phyloP scores from a whole-genome alignment of 805 yeast genomes.

The Huiozyma naganishii region DNA sequence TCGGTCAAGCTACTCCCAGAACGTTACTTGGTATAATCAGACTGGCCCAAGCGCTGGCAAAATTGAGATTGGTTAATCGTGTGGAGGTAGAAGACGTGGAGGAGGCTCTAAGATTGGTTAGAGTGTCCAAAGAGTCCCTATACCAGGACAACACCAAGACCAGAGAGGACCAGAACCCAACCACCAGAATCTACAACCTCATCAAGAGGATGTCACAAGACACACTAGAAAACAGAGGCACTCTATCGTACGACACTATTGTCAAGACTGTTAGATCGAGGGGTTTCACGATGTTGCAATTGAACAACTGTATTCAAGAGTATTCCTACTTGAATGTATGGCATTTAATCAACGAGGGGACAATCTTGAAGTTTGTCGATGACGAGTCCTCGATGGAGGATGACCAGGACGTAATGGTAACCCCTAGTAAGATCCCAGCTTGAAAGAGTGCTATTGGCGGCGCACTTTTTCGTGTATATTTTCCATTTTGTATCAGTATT shows the following conservation, averaged over 20 bases:
- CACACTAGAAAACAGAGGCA: conserved; percentile 21
- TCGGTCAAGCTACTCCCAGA: conserved; percentile 91
- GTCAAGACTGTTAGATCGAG: conserved; percentile 59
- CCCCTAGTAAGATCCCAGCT: too few species aligned
- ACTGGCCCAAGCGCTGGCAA: conserved; percentile 88
- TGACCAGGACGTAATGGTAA: neutral
- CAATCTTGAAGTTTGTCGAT: conserved; percentile 46
- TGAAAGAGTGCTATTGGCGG: too few species aligned
- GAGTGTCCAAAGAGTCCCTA: conserved; percentile 80
- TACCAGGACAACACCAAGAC: conserved; percentile 39
- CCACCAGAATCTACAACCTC: conserved; percentile 61
- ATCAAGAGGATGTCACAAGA: conserved; percentile 47
- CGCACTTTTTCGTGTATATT: too few species aligned
- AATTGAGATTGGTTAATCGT: conserved; percentile 65
- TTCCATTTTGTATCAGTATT: too few species aligned
- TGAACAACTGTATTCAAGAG: conserved; percentile 63
- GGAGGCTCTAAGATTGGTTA: conserved; percentile 81
- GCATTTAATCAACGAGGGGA: conserved; percentile 65
- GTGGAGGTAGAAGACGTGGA: conserved; percentile 81
- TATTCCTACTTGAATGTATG: conserved; percentile 65
- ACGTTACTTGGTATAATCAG: conserved; percentile 84
- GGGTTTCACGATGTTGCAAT: conserved; percentile 75
- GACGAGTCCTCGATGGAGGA: conserved; percentile 21
- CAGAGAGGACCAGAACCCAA: conserved; percentile 53
- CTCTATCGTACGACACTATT: conserved; percentile 37